Percentiles rank a stretch among this genome's conserved stretches.
Conservation (phyloP, 441 rosid species). For the Erysimum cheiri region DNA sequence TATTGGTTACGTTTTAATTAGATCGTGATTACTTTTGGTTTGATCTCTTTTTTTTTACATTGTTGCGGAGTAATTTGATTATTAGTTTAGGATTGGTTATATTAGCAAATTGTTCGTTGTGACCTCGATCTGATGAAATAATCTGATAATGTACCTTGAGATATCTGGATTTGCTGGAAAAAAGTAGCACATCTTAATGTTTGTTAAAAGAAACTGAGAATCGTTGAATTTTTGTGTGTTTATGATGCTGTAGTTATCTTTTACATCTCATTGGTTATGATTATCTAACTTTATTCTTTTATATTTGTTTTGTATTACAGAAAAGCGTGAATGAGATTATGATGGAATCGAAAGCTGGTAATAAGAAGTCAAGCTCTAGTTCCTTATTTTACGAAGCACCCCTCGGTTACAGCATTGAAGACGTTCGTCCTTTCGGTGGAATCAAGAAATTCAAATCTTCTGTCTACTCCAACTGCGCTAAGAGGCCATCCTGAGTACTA, state of each 20-base stretch:
- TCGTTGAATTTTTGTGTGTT: neutral
- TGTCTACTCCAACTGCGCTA: slow-evolving; percentile 61
- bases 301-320: slow-evolving; percentile 14
- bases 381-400: slow-evolving; percentile 76
- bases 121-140: neutral
- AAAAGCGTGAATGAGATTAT: slow-evolving; percentile 66
- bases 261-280: neutral
- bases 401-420: slow-evolving; percentile 85
- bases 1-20: neutral
- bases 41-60: neutral
- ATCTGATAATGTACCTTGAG: neutral
- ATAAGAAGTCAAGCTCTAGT: slow-evolving; percentile 61
- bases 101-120: neutral
- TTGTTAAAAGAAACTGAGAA: neutral
- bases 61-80: neutral
- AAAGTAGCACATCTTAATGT: neutral
- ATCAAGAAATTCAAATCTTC: slow-evolving; percentile 71
- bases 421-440: slow-evolving; percentile 79
- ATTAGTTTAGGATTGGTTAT: neutral
- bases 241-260: neutral
- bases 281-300: neutral
- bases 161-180: slow-evolving; percentile 10
- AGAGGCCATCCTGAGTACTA: slow-evolving; percentile 73
- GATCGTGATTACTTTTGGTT: neutral
- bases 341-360: slow-evolving; percentile 80